Evolutionary conservation across 768 basidiomycete species (phyloP), one percentile per base, ranked within the genome.

Genomic region (Termitomyces sp.): DNA sequence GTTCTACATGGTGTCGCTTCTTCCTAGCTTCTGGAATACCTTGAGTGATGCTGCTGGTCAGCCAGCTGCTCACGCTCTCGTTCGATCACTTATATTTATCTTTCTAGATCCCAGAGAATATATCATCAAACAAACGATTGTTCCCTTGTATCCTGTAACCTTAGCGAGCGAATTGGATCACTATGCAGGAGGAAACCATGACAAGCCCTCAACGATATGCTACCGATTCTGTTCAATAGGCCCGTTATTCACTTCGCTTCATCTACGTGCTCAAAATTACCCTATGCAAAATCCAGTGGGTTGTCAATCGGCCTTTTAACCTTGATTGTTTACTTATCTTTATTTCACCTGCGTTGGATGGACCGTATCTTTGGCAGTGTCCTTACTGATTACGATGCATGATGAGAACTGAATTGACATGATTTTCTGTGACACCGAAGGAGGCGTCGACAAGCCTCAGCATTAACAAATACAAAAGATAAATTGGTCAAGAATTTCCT

Each of bases 111-210:
- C 80, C n/a, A 75, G 74, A 3, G 63, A 75, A 47, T 84, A 77
- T 65, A 78, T 74, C 0, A 78, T 85, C 58, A 62, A 81, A 24
- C 84, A 85, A 64, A 73, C 77, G 30, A 72, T 85, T 44, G 63
- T 58, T 20, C 65, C 66, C 24, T 42, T 53, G 26, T 33, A 36
- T 18, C 40, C 56, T 5, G 14, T 43, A 43, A 6, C 32, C 20
- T 48, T 24, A 9, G 36, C 8, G 10, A 12, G 38, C n/a, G 44
- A 8, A 30, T 42, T 30, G 12, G 14, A n/a, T 6, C 20, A 30
- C 7, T 26, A 16, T 7, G 14, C 46, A 20, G 20, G 40, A 20
- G 28, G 32, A 44, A 30, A 1, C 20, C 6, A 30, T 3, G 40
- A 20, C 7, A 12, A 35, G 14, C 13, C 47, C 10, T 33, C 48